Evolutionary conservation across 2,329 filamentous ascomycete genomes (phyloP), one percentile per base, ranked within the genome.

Genomic region (Aspergillus sclerotialis): DNA sequence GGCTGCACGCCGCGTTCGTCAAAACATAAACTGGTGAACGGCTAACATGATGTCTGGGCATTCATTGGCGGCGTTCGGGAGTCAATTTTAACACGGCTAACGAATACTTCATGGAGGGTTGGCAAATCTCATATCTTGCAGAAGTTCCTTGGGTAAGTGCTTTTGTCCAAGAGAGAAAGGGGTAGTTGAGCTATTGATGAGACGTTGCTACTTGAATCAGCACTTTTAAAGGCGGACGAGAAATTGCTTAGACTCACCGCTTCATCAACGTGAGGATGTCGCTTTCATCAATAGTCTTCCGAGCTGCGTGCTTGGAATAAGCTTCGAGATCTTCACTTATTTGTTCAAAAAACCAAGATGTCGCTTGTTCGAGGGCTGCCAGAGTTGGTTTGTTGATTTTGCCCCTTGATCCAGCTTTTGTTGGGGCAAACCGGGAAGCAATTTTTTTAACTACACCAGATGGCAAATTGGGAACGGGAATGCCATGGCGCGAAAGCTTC

Each of bases 311-410:
- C 40, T 78, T 72, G 12, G 88, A 83, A 58, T 89, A 94, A 2
- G 80, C 81, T 9, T 76, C 76, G 35, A 94, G 64, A 53, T 94
- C 87, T 40, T 88, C 83, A 30, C 84, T 79, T 2, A 84, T 68
- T 59, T 94, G 88, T 62, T 93, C 86, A 56, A 94, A 94, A 60
- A 88, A 94, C 82, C 86, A 92, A 42, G 93, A 85, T 3, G 84
- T 84, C 1, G 87, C 85, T 55, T 87, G 81, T 50, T 82, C 79
- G 35, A 94, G 77, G 4, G 82, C 81, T 18, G 75, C 73, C 24
- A 94, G 65, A 2, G 84, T 80, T 33, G 92, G 84, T 29, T 82
- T 78, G 37, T 73, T 78, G 30, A 94, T 75, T 45, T 81, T 84
- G 4, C 76, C 67, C 47, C 82, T 85, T 46, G 73, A 73, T 7